Evolutionary conservation across 345 rosid species (phyloP), one percentile per base, ranked within the genome.

Genomic region (Aegle marmelos): DNA sequence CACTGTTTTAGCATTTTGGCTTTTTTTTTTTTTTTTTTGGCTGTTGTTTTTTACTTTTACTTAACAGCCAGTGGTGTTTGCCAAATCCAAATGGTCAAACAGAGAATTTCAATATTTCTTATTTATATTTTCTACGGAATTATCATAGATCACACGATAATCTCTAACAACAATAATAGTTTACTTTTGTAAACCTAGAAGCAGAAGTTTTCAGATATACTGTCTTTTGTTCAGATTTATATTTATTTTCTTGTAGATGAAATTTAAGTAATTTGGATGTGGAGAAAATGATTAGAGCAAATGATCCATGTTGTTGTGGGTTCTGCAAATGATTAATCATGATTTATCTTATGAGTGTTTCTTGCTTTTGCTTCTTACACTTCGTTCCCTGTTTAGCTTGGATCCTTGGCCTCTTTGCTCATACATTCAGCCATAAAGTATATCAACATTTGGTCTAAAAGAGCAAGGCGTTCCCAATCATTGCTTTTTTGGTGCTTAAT

Each of bases 391-490:
- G 48, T 70, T 59, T n/a, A 9, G 57, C 27, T 61, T 37, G 9
- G 76, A 67, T 61, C 3, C 58, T 62, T 53, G 39, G 62, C 67
- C 57, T 60, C 6, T 70, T 64, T 75, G 19, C 67, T 53, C 17
- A 34, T 62, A 22, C 22, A 70, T 75, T 21, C 13, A 41, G 63
- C 28, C 27, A 57, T 48, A 48, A 53, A 76, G 60, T 57, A 58
- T 71, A 63, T 71, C 78, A 79, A 59, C 81, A 78, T 79, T 79
- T 64, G 80, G 87, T 81, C 84, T 31, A 74, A 84, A 79, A 79
- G 82, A 70, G 73, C 67, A 81, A 70, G 79, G 72, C 77, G 82
- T 72, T 75, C 81, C 86, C 86, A 80, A 88, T 90, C 81, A 88
- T 90, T 85, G 75, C 77, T 79, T 76, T 82, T 82, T 82, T 82